These are phyloP conservation scores for Pistacia integerrima DNA, from an alignment of 345 rosid genomes.

Conservation along the genomic window DNA sequence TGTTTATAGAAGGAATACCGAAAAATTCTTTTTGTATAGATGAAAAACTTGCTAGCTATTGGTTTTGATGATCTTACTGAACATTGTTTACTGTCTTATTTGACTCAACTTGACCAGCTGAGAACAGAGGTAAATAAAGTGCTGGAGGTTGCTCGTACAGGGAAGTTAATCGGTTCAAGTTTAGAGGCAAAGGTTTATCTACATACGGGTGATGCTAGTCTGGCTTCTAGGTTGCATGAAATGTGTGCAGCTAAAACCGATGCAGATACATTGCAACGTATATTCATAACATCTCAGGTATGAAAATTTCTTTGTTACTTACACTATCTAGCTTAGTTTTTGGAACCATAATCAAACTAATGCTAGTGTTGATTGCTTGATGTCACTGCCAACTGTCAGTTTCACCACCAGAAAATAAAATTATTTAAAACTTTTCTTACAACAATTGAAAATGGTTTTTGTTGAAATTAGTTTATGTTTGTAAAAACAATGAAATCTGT, in stretches of 20 bases:
- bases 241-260: conserved; percentile 62
- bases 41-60: background rate
- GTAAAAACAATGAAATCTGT: background rate
- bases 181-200: conserved; percentile 88
- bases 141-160: conserved; percentile 79
- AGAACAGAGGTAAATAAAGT: conserved; percentile 96
- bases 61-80: background rate
- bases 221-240: conserved; percentile 54
- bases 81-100: conserved; percentile 18
- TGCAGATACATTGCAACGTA: conserved; percentile 69
- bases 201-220: conserved; percentile 51
- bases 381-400: background rate
- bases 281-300: conserved; percentile 93
- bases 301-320: conserved; percentile 7
- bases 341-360: background rate
- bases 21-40: background rate
- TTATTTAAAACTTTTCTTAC: too few species aligned
- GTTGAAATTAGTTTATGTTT: too few species aligned
- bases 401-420: too few species aligned
- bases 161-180: conserved; percentile 89
- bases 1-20: background rate
- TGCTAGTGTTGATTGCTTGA: background rate
- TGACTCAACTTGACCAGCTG: conserved; percentile 47
- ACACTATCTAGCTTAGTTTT: background rate
- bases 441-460: too few species aligned